A percentile compares a stretch with the other conserved stretches of the same genome.
phyloP scores from a whole-genome alignment of 108 stramenopile genomes.

The Cyclotella kingstonii region DNA sequence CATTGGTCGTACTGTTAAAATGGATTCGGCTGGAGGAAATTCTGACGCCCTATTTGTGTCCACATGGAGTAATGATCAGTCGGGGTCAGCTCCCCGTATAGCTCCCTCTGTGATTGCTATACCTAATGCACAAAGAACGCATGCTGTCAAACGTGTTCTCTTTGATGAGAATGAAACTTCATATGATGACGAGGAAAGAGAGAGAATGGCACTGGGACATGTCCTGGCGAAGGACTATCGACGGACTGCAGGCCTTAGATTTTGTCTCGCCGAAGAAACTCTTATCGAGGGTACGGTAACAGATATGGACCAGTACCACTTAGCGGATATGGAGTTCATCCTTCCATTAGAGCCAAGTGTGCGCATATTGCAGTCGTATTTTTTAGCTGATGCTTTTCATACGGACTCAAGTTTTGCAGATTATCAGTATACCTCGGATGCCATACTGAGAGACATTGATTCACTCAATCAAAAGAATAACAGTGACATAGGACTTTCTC shows the following conservation, averaged over 20 bases:
- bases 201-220: constrained; percentile 4
- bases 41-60: not conserved
- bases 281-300: not conserved
- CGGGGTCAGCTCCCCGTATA: constrained; percentile 12
- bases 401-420: constrained; percentile 18
- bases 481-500: not conserved
- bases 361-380: constrained; percentile 30
- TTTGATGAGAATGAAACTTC: not conserved
- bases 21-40: not conserved
- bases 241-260: constrained; percentile 18
- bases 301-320: not conserved
- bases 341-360: constrained; percentile 31
- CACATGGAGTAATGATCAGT: not conserved
- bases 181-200: not conserved
- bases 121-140: constrained; percentile 5
- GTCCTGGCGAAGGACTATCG: constrained; percentile 8
- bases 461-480: not conserved
- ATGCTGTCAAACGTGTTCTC: constrained; percentile 8
- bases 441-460: constrained; percentile 31
- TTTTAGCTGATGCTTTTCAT: constrained; percentile 29
- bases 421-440: constrained; percentile 14
- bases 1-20: not conserved
- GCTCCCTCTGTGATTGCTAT: constrained; percentile 40
- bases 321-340: constrained; percentile 35
- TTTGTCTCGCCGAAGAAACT: constrained; percentile 4